A percentile compares a stretch with the other conserved stretches of the same genome.
Conservation (phyloP, 257 asterid genomes). For the Primulina tabacum region DNA sequence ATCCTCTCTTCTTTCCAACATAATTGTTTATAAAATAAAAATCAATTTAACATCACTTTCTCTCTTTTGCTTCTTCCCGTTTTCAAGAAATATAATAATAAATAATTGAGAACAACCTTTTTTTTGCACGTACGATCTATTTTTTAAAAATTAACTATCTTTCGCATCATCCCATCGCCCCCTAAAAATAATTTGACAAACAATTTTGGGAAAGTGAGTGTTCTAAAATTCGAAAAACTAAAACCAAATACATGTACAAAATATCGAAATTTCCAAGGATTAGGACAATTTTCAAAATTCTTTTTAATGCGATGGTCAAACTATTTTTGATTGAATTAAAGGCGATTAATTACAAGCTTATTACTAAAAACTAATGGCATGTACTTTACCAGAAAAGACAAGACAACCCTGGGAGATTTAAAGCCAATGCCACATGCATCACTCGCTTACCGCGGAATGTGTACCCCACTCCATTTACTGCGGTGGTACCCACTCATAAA, state of each 20-base stretch:
- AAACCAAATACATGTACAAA: too few relatives aligned
- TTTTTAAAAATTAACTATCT: too few relatives aligned
- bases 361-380: slow-evolving; percentile 13
- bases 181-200: too few relatives aligned
- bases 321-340: neutral
- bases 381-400: slow-evolving; percentile 14
- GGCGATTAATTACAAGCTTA: slow-evolving; percentile 9
- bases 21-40: neutral
- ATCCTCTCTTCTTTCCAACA: neutral
- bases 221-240: too few relatives aligned
- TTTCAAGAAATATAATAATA: too few relatives aligned
- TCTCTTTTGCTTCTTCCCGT: neutral
- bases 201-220: too few relatives aligned
- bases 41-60: neutral
- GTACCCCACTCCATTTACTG: slow-evolving; percentile 26
- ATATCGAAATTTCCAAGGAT: too few relatives aligned
- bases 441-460: slow-evolving; percentile 47
- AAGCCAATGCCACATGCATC: slow-evolving; percentile 46
- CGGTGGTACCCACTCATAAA: too few relatives aligned
- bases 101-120: too few relatives aligned
- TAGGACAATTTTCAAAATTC: too few relatives aligned
- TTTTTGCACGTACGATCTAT: too few relatives aligned
- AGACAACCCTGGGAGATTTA: slow-evolving; percentile 23
- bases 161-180: too few relatives aligned
- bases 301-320: neutral